These are phyloP conservation scores for Davidsoniella virescens DNA, from an alignment of 2,329 filamentous ascomycete species.

Conservation along the genomic window DNA sequence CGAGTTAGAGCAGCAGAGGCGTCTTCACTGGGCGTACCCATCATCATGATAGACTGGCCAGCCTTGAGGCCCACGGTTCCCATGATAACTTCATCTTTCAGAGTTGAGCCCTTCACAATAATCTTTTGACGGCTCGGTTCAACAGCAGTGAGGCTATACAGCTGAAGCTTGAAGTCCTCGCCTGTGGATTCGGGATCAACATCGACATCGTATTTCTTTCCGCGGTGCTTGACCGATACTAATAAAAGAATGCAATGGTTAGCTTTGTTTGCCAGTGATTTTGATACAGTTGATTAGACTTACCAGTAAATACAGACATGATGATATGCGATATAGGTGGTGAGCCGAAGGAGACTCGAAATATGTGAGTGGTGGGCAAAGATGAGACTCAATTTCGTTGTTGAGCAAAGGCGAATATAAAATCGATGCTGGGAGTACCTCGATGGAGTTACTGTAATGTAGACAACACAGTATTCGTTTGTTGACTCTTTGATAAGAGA, in stretches of 20 bases:
- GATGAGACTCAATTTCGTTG: neutral
- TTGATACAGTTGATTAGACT: no score
- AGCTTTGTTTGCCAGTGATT: no score
- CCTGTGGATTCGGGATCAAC: slow-evolving; percentile 71
- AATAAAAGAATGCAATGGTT: neutral
- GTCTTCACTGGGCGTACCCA: slow-evolving; percentile 68
- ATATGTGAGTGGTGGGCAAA: neutral
- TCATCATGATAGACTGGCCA: slow-evolving; percentile 84
- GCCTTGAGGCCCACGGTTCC: slow-evolving; percentile 71
- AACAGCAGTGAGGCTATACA: slow-evolving; percentile 88
- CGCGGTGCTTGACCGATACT: slow-evolving; percentile 91
- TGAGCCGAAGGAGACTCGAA: neutral
- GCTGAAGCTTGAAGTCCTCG: slow-evolving; percentile 88
- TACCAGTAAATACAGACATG: slow-evolving; percentile 3
- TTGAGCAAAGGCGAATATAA: neutral
- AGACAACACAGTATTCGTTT: neutral
- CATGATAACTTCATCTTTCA: slow-evolving; percentile 89
- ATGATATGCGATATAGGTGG: neutral
- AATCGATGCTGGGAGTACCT: no score
- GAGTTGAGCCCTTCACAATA: slow-evolving; percentile 78
- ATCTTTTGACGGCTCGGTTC: slow-evolving; percentile 96
- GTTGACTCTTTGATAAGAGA: neutral
- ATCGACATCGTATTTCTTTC: slow-evolving; percentile 89
- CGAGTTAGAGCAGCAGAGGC: slow-evolving; percentile 40
- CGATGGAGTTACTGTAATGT: neutral